Conservation (phyloP, 2,329 filamentous ascomycete genomes). For the Pseudogymnoascus sp. region DNA sequence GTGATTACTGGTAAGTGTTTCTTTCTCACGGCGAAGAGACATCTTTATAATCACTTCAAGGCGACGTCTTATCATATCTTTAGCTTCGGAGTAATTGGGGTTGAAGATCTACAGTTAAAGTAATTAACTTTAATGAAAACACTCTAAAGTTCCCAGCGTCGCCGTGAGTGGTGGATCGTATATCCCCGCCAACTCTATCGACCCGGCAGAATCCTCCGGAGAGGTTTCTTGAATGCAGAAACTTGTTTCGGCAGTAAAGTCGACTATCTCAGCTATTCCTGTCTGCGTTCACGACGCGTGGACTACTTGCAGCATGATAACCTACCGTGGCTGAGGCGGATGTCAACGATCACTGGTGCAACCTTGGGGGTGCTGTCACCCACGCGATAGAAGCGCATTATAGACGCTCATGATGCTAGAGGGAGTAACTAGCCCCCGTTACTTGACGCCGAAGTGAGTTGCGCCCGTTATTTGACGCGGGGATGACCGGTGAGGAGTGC, state of each 20-base stretch:
- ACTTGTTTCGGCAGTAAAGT: background rate
- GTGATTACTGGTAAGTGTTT: background rate
- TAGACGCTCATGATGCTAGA: background rate
- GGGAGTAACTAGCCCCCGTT: background rate
- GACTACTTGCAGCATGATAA: background rate
- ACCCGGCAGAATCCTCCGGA: background rate
- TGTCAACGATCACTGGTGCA: background rate
- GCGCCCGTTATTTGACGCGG: background rate
- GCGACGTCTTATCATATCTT: background rate
- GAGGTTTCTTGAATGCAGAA: background rate
- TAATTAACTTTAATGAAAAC: slow-evolving; percentile 7
- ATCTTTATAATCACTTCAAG: background rate
- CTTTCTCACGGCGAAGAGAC: background rate
- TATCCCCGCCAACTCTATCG: slow-evolving; percentile 1
- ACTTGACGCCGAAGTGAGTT: background rate
- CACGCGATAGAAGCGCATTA: background rate
- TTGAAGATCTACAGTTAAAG: background rate
- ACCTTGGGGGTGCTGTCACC: background rate
- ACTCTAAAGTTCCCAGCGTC: background rate
- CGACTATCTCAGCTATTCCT: background rate
- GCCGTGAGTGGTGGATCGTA: slow-evolving; percentile 1
- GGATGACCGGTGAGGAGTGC: background rate
- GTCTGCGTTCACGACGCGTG: background rate
- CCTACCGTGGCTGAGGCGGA: background rate
- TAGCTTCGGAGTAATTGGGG: slow-evolving; percentile 1